These are phyloP conservation scores for Murraya paniculata DNA, from an alignment of 345 rosid species.

Conservation along the genomic window DNA sequence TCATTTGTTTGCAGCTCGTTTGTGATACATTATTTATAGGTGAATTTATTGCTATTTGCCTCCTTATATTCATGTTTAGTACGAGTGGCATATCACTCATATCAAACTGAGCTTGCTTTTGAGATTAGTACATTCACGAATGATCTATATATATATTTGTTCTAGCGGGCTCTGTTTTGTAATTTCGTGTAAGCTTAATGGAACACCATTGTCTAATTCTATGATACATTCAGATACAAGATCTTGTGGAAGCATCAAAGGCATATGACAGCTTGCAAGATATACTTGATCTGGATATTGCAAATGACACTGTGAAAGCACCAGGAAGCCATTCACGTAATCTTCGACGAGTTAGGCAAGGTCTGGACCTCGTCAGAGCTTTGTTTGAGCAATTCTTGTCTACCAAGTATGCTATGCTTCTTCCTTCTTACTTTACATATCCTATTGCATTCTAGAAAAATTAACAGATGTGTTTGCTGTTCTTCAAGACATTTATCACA, in stretches of 20 bases:
- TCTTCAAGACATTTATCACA: not conserved
- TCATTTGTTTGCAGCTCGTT: not conserved
- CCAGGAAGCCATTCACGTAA: conserved; percentile 83
- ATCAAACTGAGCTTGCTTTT: not conserved
- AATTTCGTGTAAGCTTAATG: not conserved
- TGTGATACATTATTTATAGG: not conserved
- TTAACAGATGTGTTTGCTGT: not conserved
- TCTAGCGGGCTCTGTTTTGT: not conserved
- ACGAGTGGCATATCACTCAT: not conserved
- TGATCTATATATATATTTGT: not conserved
- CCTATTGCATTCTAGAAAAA: not conserved
- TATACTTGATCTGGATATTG: conserved; percentile 63
- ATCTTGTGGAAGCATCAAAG: conserved; percentile 73
- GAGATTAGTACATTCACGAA: not conserved
- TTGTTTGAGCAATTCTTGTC: conserved; percentile 68
- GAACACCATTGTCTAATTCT: not conserved
- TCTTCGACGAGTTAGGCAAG: conserved; percentile 84
- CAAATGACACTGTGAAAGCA: conserved; percentile 63
- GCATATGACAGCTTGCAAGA: conserved; percentile 42
- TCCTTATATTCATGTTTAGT: not conserved
- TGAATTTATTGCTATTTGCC: not conserved
- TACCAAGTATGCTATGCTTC: conserved; percentile 32
- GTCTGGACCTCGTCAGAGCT: conserved; percentile 85
- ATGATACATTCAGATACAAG: conserved; percentile 40
- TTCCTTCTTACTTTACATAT: not conserved